Conservation (phyloP, 169 alveolate genomes). For the Plasmodium chabaudi region DNA sequence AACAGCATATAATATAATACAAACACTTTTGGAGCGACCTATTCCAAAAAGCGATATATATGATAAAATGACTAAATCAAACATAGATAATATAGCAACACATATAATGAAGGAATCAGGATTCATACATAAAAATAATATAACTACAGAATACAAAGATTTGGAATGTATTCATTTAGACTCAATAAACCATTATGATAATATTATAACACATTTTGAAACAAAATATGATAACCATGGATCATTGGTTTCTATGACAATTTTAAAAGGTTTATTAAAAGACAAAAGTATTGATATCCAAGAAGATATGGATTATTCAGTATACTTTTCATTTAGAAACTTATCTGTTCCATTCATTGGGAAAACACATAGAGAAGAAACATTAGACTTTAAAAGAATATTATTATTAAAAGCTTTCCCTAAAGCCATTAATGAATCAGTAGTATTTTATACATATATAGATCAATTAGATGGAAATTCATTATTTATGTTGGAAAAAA, state of each 20-base stretch:
- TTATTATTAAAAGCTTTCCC: constrained; percentile 18
- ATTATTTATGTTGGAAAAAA: constrained; percentile 63
- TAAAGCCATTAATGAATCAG: background rate
- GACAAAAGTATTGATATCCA: background rate
- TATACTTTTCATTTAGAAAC: constrained; percentile 62
- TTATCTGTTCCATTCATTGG: constrained; percentile 60
- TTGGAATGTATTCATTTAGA: constrained; percentile 49
- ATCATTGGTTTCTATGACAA: constrained; percentile 14
- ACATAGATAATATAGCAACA: constrained; percentile 1
- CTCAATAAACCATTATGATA: constrained; percentile 24
- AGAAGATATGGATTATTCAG: constrained; percentile 1
- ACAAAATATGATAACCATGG: constrained; percentile 43
- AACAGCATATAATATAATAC: constrained; percentile 26
- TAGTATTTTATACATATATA: constrained; percentile 3
- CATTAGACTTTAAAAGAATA: constrained; percentile 16
- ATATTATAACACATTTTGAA: constrained; percentile 8
- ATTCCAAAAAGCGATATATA: background rate
- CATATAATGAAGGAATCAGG: constrained; percentile 38
- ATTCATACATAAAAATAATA: constrained; percentile 5
- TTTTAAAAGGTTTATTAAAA: background rate
- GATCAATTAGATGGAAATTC: constrained; percentile 32
- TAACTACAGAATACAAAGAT: background rate
- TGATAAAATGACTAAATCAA: background rate
- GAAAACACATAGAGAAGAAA: constrained; percentile 32
- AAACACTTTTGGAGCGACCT: constrained; percentile 29